Base-by-base conservation (phyloP, 2,329 filamentous ascomycete species). In the Xylaria digitata region DNA sequence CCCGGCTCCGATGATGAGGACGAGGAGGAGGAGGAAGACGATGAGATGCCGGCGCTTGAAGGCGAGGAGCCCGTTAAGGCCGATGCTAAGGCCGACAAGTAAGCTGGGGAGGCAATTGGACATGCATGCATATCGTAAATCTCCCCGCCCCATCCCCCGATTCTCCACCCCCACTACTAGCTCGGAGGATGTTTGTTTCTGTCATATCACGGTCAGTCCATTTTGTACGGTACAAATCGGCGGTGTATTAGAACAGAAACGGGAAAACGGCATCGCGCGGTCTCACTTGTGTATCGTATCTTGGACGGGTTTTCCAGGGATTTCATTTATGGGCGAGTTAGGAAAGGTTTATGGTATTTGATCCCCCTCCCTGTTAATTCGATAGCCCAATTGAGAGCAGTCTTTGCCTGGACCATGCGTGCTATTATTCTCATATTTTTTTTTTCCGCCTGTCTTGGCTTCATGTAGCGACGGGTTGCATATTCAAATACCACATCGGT, bases 21-120 rank as follows among this genome's bases (percentile, higher is more conserved):
- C 34, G 87, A 85, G 30, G 83, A 83, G 6, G 84, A 85, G 23
- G 83, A 85, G 1, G 87, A 86, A 11, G 86, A 87, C 2, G 92
- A 93, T 3, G 93, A 95, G n/a, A 94, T 97, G 89, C 93, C 94
- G 65, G 88, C 88, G 73, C 88, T 96, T 56, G 91, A 92, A 79
- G 89, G 85, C 32, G 88, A 89, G 67, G 86, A 85, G 45, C 77
- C 75, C 7, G 76, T 74, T 62, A 82, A 85, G 50, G 75, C 74
- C 17, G 77, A 76, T 61, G 46, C 40, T 53, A 61, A 77, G 58
- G 63, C 69, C 42, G 69, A 66, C 65, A 76, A 75, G 68, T 75
- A 72, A 57, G 60, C 71, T 32, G 70, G 71, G 59, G 68, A 72
- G 63, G 54, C 26, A 26, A 53, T 19, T 9, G 32, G 26, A 49